These are phyloP conservation scores for Mycocentrospora acerina DNA, from an alignment of 2,329 filamentous ascomycete species.

Conservation along the genomic window DNA sequence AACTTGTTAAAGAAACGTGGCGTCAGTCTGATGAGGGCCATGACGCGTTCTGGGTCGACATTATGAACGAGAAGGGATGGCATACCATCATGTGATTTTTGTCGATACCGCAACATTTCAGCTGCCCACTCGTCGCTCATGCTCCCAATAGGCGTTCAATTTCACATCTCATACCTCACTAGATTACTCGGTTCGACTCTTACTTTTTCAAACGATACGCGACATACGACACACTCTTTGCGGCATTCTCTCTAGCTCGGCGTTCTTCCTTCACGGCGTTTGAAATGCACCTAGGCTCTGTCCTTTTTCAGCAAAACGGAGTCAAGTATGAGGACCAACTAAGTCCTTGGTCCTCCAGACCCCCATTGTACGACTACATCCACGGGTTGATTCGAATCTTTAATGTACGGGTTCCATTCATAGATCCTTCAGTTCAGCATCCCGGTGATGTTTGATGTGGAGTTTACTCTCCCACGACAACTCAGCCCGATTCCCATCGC, in stretches of 20 bases:
- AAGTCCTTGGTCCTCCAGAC: too few species aligned
- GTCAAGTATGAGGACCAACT: neutral
- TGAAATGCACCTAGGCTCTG: constrained; percentile 1
- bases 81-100: constrained; percentile 56
- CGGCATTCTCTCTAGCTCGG: neutral
- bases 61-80: constrained; percentile 59
- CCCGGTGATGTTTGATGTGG: constrained; percentile 24
- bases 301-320: too few species aligned
- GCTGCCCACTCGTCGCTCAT: neutral
- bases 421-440: constrained; percentile 19
- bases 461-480: constrained; percentile 12
- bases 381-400: constrained; percentile 18
- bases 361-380: constrained; percentile 9
- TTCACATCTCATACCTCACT: too few species aligned
- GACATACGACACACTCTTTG: neutral
- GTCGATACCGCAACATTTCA: neutral
- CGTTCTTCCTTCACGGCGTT: constrained; percentile 6
- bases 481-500: constrained; percentile 9
- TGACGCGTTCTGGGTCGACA: constrained; percentile 58
- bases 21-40: constrained; percentile 51
- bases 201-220: neutral
- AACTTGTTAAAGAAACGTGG: constrained; percentile 57
- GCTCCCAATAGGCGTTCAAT: too few species aligned
- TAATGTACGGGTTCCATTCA: constrained; percentile 30
- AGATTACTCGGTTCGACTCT: too few species aligned